These are phyloP conservation scores for Solanum clarkiae DNA, from an alignment of 257 asterid species.

Conservation along the genomic window DNA sequence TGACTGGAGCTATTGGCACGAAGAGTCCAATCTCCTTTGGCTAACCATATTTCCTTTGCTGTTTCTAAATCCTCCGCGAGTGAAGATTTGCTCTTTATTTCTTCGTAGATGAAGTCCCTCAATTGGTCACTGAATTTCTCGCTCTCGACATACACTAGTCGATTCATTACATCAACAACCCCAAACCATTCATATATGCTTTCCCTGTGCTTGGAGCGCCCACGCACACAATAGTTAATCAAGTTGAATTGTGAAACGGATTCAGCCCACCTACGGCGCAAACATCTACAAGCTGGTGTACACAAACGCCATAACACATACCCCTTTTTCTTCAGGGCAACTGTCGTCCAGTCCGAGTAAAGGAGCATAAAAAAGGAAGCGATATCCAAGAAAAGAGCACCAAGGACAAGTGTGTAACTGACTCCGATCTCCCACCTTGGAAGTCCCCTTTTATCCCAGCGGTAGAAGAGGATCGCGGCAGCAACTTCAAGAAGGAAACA, in stretches of 20 bases:
- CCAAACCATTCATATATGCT: conserved; percentile 8
- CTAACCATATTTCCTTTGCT: conserved; percentile 30
- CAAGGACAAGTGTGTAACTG: conserved; percentile 34
- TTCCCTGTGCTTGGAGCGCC: conserved; percentile 4
- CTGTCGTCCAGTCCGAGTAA: conserved; percentile 23
- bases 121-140: conserved; percentile 4
- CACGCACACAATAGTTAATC: conserved; percentile 16
- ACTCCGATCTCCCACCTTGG: conserved; percentile 10
- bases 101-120: conserved; percentile 19
- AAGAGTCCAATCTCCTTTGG: conserved; percentile 38
- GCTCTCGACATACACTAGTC: neutral
- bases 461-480: conserved; percentile 22
- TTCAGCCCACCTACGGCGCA: conserved; percentile 30
- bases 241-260: conserved; percentile 19
- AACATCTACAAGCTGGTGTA: neutral
- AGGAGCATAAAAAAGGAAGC: conserved; percentile 21
- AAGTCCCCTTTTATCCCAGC: conserved; percentile 6
- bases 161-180: conserved; percentile 6
- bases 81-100: conserved; percentile 18
- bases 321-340: neutral
- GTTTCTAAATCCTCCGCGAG: conserved; percentile 18
- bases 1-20: neutral
- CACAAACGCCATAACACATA: neutral
- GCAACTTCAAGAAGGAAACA: conserved; percentile 4
- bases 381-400: conserved; percentile 29